Evolutionary conservation across 495 filamentous ascomycete genomes (phyloP).

Genomic region (Rostrohypoxylon terebratum): DNA sequence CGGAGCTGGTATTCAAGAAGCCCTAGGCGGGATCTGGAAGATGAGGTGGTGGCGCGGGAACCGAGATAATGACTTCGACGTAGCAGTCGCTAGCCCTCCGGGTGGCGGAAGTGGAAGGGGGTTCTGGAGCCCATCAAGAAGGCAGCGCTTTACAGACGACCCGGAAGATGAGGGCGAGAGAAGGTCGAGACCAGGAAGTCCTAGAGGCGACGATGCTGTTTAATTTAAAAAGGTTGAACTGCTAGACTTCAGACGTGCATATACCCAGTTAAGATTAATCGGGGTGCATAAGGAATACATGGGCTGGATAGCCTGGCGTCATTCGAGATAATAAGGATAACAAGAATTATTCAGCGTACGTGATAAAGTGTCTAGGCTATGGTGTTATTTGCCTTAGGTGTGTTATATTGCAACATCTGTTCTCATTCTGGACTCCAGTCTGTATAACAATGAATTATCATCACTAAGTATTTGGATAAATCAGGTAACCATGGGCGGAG

Average conservation of each 20-base stretch:
- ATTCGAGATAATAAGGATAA: slow-evolving; percentile 29
- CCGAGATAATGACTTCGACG: slow-evolving; percentile 29
- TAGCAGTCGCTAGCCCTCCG: slow-evolving; percentile 39
- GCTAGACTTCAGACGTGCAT: slow-evolving; percentile 22
- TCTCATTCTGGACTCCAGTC: background rate
- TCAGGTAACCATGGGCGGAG: background rate
- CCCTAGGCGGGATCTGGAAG: slow-evolving; percentile 53
- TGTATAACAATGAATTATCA: background rate
- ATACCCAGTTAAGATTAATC: slow-evolving; percentile 10
- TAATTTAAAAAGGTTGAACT: slow-evolving; percentile 28
- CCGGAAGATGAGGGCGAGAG: slow-evolving; percentile 22
- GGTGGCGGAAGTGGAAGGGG: slow-evolving; percentile 28
- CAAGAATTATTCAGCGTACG: slow-evolving; percentile 23
- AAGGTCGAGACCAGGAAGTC: slow-evolving; percentile 19
- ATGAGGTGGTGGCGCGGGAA: slow-evolving; percentile 56
- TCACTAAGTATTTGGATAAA: background rate
- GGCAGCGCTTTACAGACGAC: slow-evolving; percentile 18
- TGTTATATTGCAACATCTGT: background rate
- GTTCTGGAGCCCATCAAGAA: slow-evolving; percentile 30
- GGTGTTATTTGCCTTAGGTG: background rate
- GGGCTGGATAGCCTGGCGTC: slow-evolving; percentile 37
- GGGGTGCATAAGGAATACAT: slow-evolving; percentile 25
- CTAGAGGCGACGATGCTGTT: slow-evolving; percentile 47
- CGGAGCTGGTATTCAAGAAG: slow-evolving; percentile 52
- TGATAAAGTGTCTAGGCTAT: background rate